Evolutionary conservation across 441 rosid species (phyloP).

Genomic region (Arabidopsis lyrata): DNA sequence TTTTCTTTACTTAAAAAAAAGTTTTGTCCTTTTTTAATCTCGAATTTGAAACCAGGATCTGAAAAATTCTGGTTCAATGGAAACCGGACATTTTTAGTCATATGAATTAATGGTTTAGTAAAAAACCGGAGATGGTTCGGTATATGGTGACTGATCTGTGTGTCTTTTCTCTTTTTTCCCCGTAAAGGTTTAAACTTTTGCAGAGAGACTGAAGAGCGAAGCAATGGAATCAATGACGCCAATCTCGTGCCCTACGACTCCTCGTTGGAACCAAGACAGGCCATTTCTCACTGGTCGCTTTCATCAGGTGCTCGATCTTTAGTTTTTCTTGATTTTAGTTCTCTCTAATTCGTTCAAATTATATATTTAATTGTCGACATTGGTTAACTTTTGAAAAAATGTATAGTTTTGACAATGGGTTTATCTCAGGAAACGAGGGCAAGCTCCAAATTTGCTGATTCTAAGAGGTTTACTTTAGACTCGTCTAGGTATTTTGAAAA

Average conservation of each 20-base stretch:
- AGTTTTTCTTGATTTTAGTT: neutral
- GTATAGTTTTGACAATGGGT: constrained; percentile 17
- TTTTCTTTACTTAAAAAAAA: neutral
- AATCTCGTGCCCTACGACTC: constrained; percentile 67
- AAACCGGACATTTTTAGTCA: constrained; percentile 21
- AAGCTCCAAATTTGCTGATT: constrained; percentile 64
- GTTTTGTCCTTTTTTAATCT: constrained; percentile 19
- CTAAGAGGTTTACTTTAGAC: constrained; percentile 48
- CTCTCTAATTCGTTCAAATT: neutral
- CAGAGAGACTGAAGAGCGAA: constrained; percentile 32
- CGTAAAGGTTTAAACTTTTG: constrained; percentile 4
- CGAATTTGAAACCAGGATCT: constrained; percentile 11
- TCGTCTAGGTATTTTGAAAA: constrained; percentile 50
- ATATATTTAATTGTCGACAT: neutral
- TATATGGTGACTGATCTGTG: neutral
- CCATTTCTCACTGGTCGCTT: constrained; percentile 95
- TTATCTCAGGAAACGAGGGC: constrained; percentile 64
- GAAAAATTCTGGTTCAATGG: neutral
- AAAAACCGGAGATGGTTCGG: constrained; percentile 21
- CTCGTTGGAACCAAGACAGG: constrained; percentile 93
- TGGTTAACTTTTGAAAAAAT: too few relatives aligned
- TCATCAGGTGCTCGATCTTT: constrained; percentile 59
- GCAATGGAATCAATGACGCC: constrained; percentile 48
- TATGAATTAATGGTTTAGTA: constrained; percentile 18
- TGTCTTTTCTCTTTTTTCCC: neutral